Evolutionary conservation across 2,329 filamentous ascomycete species (phyloP), one percentile per base, ranked within the genome.

Genomic region (Didymella lethalis): DNA sequence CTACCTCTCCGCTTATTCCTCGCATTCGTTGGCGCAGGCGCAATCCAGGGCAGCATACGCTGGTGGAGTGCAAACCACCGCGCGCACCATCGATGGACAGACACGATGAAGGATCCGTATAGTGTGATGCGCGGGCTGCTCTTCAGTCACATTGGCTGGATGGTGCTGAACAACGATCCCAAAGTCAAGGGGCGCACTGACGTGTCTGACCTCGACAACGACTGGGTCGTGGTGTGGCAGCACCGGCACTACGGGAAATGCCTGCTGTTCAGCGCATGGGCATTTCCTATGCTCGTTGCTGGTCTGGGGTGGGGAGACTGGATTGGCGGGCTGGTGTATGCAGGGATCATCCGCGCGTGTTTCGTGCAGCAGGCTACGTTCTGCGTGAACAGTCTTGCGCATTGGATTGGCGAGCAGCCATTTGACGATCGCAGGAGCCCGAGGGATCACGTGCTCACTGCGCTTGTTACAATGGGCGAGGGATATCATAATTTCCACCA

Each of bases 341-440:
- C 77, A 7, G 81, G 81, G 7, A 80, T 83, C 41, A 72, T 83
- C 16, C 75, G 81, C 48, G 79, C 81, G 45, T 81, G 80, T 60
- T 78, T 82, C 61, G 79, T 83, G 12, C 81, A 83, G 64, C 81
- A 83, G 67, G 80, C 80, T 26, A 83, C 81, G 4, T 83, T 83
- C 72, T 83, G 81, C 55, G 80, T 83, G 65, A 83, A 83, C 69
- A 81, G 78, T 10, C 76, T 83, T 12, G 81, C 81, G n/a, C 81
- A 83, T 67, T 83, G 79, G 78, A 76, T 83, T n/a, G 81, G 81
- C 18, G 77, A 79, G 54, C 77, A 78, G 61, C 76, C 75, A 1
- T 78, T 78, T 57, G 77, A 78, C 55, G 77, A 78, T 59, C 68
- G 75, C 10, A 72, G 76, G 47, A 70, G 60, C 6, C 77, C 76